Conservation (phyloP, 2,329 filamentous ascomycete species). For the Xylariales sp. region DNA sequence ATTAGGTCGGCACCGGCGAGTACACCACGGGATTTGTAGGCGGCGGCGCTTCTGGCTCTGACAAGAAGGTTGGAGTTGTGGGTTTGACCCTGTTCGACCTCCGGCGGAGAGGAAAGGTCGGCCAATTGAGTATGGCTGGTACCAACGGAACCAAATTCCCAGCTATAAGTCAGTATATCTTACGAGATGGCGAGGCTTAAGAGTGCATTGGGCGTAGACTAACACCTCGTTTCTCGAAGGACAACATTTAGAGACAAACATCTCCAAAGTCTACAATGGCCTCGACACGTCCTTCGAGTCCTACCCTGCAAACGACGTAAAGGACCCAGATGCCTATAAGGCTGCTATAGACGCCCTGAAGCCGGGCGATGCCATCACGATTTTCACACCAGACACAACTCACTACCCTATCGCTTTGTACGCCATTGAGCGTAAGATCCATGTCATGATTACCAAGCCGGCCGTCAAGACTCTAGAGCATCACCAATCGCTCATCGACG, state of each 20-base stretch:
- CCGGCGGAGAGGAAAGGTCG: constrained; percentile 87
- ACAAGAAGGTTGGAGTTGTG: constrained; percentile 97
- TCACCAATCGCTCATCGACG: constrained; percentile 80
- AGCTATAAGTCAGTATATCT: constrained; percentile 76
- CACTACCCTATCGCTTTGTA: constrained; percentile 94
- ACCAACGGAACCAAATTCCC: constrained; percentile 91
- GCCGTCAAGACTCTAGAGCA: constrained; percentile 86
- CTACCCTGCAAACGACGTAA: constrained; percentile 78
- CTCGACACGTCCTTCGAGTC: constrained; percentile 89
- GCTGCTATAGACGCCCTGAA: constrained; percentile 84
- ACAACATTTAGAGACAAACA: constrained; percentile 87
- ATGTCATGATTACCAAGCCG: constrained; percentile 94
- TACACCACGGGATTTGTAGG: constrained; percentile 97
- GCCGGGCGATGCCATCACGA: constrained; percentile 89
- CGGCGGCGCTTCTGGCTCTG: constrained; percentile 82
- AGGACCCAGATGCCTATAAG: constrained; percentile 88
- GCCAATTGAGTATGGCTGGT: constrained; percentile 87
- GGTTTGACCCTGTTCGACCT: constrained; percentile 91
- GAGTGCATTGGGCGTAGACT: background rate
- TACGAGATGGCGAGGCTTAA: background rate
- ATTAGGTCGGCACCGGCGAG: constrained; percentile 87
- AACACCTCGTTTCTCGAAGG: constrained; percentile 57
- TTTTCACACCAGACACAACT: constrained; percentile 94
- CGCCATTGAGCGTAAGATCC: constrained; percentile 86
- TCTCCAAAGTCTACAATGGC: constrained; percentile 86